Base-by-base conservation (phyloP, 1,284 basidiomycete species). In the Cryptococcus sp. region DNA sequence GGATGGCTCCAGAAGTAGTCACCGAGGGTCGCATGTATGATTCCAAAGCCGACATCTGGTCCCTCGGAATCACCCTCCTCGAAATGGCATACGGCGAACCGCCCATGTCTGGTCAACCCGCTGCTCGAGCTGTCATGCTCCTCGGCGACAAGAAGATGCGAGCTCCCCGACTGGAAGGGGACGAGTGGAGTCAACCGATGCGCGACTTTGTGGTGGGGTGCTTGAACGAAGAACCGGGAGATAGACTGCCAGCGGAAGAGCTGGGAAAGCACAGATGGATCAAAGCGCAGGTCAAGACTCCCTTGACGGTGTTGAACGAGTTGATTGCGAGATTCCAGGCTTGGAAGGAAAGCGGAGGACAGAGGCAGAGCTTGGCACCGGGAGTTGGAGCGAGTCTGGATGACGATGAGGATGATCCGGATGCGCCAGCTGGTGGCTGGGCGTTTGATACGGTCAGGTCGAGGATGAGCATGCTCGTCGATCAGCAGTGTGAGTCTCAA, bases 1-100 rank as follows among this genome's bases (percentile, higher is more conserved):
- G 93, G 93, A 97, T 97, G 94, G 93, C 93, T 0, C 93, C 93
- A 0, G 94, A 97, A 72, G 91, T 97, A 5, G 87, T 94, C 16
- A 86, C 90, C 53, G 83, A 85, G 34, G 83, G 86, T 3, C 83
- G 87, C 28, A 79, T 85, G 38, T 98, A 98, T 72, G 93, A 98
- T 65, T 86, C 87, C 45, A 94, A 93, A 70, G 94, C 93, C 4
- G 94, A 97, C 64, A 90, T 97, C 38, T 97, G 93, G 93, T 91
- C 88, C 63, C 75, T 97, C 50, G 93, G 93, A 5, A 94, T 97
- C 66, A 87, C 92, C 69, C 79, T 94, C 19, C 91, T 88, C 63
- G 93, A 97, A 71, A 94, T 97, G 84, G 82, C 85, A 51, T 76
- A 78, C 61, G 77, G 64, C 53, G 76, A 73, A 69, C 78, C 66